A percentile compares a stretch with the other conserved stretches of the same genome.
phyloP scores from a whole-genome alignment of 345 rosid genomes.

The Sapria himalayana region DNA sequence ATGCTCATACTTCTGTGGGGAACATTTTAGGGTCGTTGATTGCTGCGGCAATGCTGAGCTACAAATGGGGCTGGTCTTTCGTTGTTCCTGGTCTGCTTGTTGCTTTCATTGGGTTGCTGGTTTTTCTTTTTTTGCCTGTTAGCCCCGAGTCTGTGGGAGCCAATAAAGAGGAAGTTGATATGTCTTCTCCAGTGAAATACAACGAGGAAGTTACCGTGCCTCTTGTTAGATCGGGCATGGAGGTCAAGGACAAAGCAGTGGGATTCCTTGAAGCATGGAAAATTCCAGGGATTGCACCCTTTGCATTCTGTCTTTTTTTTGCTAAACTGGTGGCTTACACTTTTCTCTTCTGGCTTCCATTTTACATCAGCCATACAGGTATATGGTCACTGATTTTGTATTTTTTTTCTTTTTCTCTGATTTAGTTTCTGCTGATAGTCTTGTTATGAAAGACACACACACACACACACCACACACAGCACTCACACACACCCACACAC shows the following conservation, averaged over 20 bases:
- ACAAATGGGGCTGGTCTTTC: constrained; percentile 99
- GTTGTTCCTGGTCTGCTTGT: constrained; percentile 57
- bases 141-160: constrained; percentile 56
- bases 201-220: constrained; percentile 29
- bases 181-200: constrained; percentile 25
- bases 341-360: constrained; percentile 96
- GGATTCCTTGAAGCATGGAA: constrained; percentile 90
- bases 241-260: constrained; percentile 32
- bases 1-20: constrained; percentile 88
- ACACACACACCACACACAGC: too few species aligned
- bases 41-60: constrained; percentile 46
- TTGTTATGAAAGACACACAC: too few species aligned
- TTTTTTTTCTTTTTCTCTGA: background rate
- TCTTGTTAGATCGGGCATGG: constrained; percentile 21
- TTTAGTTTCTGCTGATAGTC: constrained; percentile 1
- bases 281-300: constrained; percentile 89
- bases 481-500: too few species aligned
- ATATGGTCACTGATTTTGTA: constrained; percentile 2
- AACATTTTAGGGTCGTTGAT: constrained; percentile 71
- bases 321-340: constrained; percentile 89
- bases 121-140: constrained; percentile 55
- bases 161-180: constrained; percentile 26
- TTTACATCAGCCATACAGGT: constrained; percentile 91
- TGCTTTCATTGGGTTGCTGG: constrained; percentile 30
- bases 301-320: constrained; percentile 86